These are phyloP conservation scores for Cotoneaster glaucophyllus DNA, from an alignment of 306 rosid species.

Conservation along the genomic window DNA sequence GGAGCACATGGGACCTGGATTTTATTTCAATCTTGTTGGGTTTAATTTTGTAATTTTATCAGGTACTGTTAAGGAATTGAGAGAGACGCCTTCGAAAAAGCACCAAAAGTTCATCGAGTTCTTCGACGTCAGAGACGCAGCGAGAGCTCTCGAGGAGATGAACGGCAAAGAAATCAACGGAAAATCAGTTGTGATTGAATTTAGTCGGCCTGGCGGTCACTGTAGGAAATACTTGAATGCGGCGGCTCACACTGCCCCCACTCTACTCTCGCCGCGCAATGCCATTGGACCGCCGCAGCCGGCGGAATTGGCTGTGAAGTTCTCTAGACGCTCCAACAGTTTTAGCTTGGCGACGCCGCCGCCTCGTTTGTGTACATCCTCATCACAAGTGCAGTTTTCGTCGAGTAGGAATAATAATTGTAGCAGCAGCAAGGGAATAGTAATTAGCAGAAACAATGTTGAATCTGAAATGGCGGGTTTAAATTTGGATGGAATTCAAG, in stretches of 20 bases:
- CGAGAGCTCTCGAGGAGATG: slow-evolving; percentile 57
- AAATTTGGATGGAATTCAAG: slow-evolving; percentile 28
- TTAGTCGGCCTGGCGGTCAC: slow-evolving; percentile 66
- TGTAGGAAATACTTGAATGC: slow-evolving; percentile 33
- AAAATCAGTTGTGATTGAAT: slow-evolving; percentile 48
- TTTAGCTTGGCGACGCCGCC: slow-evolving; percentile 10
- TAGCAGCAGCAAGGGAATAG: slow-evolving; percentile 6
- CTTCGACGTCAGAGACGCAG: slow-evolving; percentile 71
- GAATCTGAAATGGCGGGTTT: slow-evolving; percentile 25
- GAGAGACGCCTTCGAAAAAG: slow-evolving; percentile 63
- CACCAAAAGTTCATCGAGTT: slow-evolving; percentile 78
- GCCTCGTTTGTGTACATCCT: background rate
- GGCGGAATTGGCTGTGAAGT: background rate
- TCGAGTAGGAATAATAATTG: slow-evolving; percentile 2
- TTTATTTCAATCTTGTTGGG: background rate
- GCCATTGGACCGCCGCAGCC: background rate
- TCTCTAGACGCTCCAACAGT: slow-evolving; percentile 8
- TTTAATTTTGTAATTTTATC: background rate
- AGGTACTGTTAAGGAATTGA: slow-evolving; percentile 83
- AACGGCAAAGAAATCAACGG: slow-evolving; percentile 67
- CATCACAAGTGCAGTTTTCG: slow-evolving; percentile 17
- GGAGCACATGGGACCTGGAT: background rate
- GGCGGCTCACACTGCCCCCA: background rate
- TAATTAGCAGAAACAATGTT: background rate
- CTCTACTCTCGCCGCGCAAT: background rate